Conservation (phyloP, 495 filamentous ascomycete genomes). For the Hypoxylon cercidicola region DNA sequence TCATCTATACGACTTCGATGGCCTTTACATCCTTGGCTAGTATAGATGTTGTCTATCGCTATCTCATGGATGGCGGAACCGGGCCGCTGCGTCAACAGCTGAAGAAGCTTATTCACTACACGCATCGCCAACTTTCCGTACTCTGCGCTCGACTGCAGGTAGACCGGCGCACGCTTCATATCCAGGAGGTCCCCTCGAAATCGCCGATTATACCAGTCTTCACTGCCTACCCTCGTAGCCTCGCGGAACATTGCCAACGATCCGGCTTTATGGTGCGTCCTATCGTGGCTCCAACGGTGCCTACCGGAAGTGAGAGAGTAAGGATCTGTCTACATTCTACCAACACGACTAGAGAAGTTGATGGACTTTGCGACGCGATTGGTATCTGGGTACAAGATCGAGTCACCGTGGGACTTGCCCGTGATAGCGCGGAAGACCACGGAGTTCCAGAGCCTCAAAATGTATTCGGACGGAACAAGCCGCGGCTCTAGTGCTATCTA, state of each 20-base stretch:
- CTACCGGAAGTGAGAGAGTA: constrained; percentile 59
- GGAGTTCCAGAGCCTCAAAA: not conserved
- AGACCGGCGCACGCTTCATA: constrained; percentile 28
- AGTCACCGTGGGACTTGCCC: not conserved
- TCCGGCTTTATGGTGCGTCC: constrained; percentile 63
- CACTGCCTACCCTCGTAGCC: constrained; percentile 55
- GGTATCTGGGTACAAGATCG: constrained; percentile 51
- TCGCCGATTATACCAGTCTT: constrained; percentile 57
- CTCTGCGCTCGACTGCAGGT: constrained; percentile 27
- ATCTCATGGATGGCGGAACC: constrained; percentile 58
- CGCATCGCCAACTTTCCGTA: constrained; percentile 34
- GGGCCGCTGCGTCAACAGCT: constrained; percentile 45
- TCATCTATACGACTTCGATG: constrained; percentile 72
- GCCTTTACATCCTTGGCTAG: constrained; percentile 62
- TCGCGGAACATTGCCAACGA: constrained; percentile 63
- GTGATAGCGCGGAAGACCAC: not conserved
- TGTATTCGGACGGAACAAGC: constrained; percentile 21
- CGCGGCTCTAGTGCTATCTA: constrained; percentile 16
- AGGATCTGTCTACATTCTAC: constrained; percentile 65
- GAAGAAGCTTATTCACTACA: constrained; percentile 41
- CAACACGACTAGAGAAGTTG: constrained; percentile 59
- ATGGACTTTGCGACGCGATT: constrained; percentile 53
- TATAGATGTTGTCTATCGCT: constrained; percentile 60
- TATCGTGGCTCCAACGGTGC: constrained; percentile 67
- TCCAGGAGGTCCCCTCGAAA: constrained; percentile 38